These are phyloP conservation scores for Boletus speciosus DNA, from an alignment of 768 basidiomycete genomes.

Conservation along the genomic window DNA sequence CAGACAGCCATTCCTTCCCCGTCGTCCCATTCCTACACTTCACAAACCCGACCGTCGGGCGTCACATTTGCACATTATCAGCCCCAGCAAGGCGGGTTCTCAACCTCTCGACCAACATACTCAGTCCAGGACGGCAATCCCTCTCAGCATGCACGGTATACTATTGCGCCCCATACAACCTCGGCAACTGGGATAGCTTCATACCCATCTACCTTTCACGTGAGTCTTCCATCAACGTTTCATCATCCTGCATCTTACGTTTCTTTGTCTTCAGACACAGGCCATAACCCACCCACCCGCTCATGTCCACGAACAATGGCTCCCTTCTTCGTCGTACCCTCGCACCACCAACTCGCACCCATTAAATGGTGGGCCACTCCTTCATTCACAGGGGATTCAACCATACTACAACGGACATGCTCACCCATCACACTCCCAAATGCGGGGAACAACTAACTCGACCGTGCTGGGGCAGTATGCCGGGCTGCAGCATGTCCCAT, in stretches of 20 bases:
- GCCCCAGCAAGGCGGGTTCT: conserved; percentile 36
- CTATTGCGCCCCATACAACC: conserved; percentile 14
- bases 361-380: conserved; percentile 16
- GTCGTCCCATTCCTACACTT: conserved; percentile 13
- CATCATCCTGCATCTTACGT: neutral
- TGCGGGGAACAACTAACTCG: conserved; percentile 21
- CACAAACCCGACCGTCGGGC: conserved; percentile 21
- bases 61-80: conserved; percentile 39
- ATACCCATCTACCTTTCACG: conserved; percentile 28
- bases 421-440: conserved; percentile 27
- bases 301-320: conserved; percentile 25
- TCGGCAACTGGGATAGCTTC: conserved; percentile 13
- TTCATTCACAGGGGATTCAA: conserved; percentile 20
- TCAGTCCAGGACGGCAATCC: conserved; percentile 17
- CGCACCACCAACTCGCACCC: conserved; percentile 19
- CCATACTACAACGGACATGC: conserved; percentile 27
- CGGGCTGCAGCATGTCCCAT: conserved; percentile 26
- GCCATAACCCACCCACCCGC: conserved; percentile 12
- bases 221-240: conserved; percentile 4
- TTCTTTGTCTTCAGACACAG: conserved; percentile 6
- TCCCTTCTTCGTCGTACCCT: conserved; percentile 22
- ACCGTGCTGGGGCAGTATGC: conserved; percentile 22
- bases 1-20: conserved; percentile 14
- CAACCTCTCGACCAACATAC: conserved; percentile 32
- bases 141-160: conserved; percentile 18